Conservation (phyloP, 306 rosid genomes). For the Pterocarpus macrocarpus region DNA sequence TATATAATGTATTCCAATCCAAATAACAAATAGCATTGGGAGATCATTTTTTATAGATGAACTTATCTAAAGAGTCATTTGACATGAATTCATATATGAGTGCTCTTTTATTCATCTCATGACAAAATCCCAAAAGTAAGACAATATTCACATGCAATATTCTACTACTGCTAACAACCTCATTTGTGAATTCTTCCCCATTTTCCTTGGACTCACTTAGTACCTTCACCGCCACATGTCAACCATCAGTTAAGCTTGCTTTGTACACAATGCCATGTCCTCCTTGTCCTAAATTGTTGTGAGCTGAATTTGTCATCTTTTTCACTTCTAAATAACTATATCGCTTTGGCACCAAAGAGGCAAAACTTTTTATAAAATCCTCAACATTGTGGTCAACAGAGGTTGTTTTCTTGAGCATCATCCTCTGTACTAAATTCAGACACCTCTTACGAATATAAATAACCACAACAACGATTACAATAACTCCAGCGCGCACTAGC, state of each 20-base stretch:
- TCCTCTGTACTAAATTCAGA: too few relatives aligned
- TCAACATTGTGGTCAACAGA: neutral
- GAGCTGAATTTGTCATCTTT: neutral
- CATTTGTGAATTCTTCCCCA: neutral
- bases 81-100: constrained; percentile 58
- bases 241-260: neutral
- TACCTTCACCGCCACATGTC: neutral
- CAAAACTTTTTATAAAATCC: neutral
- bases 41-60: constrained; percentile 26
- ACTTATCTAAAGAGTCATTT: constrained; percentile 59
- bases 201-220: neutral
- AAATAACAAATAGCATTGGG: constrained; percentile 9
- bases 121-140: constrained; percentile 47
- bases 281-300: neutral
- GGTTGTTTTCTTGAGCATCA: neutral
- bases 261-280: neutral
- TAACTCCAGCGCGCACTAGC: too few relatives aligned
- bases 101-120: constrained; percentile 49
- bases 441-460: too few relatives aligned
- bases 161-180: neutral
- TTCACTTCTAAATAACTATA: neutral
- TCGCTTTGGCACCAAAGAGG: neutral
- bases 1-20: constrained; percentile 36
- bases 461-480: too few relatives aligned
- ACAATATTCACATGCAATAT: neutral